Evolutionary conservation across 192 early-diverging fungal genomes (phyloP).

Genomic region (Obelidium mucronatum): DNA sequence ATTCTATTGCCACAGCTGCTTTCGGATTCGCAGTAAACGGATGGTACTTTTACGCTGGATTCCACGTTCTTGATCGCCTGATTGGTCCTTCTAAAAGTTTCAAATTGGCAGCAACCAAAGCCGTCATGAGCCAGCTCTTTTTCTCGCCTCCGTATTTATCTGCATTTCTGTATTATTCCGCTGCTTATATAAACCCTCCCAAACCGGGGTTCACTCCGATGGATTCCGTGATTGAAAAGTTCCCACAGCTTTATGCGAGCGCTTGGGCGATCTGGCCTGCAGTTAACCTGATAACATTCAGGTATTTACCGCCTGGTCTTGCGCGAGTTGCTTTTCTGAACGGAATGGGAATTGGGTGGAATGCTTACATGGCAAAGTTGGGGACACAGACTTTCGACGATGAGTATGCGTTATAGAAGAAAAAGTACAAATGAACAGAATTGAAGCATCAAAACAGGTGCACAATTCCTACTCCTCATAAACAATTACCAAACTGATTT

Average conservation of each 20-base stretch:
- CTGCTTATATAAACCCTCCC: slow-evolving; percentile 9
- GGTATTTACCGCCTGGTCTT: slow-evolving; percentile 13
- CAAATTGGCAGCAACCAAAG: slow-evolving; percentile 11
- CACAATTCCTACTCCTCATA: too few relatives aligned
- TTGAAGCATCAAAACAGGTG: too few relatives aligned
- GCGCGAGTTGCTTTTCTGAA: slow-evolving; percentile 27
- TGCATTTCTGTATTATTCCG: slow-evolving; percentile 17
- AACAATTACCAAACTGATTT: too few relatives aligned
- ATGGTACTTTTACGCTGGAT: slow-evolving; percentile 17
- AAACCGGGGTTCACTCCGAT: neutral
- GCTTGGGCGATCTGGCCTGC: slow-evolving; percentile 24
- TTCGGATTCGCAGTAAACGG: slow-evolving; percentile 31
- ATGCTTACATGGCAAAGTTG: slow-evolving; percentile 9
- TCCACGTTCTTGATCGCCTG: slow-evolving; percentile 10
- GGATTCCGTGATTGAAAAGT: slow-evolving; percentile 14
- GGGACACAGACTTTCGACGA: too few relatives aligned
- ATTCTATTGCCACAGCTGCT: too few relatives aligned
- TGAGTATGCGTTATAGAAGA: too few relatives aligned
- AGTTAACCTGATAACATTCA: slow-evolving; percentile 17
- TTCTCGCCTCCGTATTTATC: slow-evolving; percentile 23
- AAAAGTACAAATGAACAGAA: too few relatives aligned
- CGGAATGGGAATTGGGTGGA: slow-evolving; percentile 12
- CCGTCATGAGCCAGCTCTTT: slow-evolving; percentile 21
- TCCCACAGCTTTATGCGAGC: slow-evolving; percentile 13
- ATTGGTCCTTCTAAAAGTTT: slow-evolving; percentile 18